Evolutionary conservation across 805 yeast species (phyloP).

Genomic region (Teunomyces tritomae): DNA sequence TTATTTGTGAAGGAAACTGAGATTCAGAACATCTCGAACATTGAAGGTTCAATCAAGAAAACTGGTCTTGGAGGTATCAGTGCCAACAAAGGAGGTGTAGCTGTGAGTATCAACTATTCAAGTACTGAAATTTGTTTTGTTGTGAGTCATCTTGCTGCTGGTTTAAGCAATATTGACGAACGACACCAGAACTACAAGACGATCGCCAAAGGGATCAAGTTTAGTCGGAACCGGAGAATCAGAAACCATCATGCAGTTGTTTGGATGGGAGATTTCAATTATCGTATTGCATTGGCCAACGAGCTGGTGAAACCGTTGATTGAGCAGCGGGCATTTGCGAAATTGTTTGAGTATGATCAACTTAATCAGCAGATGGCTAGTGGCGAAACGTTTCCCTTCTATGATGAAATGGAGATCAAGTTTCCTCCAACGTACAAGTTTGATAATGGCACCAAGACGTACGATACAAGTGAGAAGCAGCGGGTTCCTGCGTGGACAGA

Average conservation of each 20-base stretch:
- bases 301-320: constrained; percentile 68
- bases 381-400: constrained; percentile 78
- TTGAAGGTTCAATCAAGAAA: constrained; percentile 75
- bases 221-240: constrained; percentile 55
- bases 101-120: constrained; percentile 62
- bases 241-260: constrained; percentile 82
- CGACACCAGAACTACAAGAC: constrained; percentile 85
- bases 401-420: constrained; percentile 69
- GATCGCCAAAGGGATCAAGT: constrained; percentile 65
- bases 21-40: constrained; percentile 49
- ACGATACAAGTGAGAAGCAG: constrained; percentile 89
- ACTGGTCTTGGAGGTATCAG: constrained; percentile 95
- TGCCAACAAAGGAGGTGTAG: constrained; percentile 77
- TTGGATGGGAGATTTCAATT: constrained; percentile 96
- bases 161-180: constrained; percentile 74
- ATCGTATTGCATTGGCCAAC: constrained; percentile 67
- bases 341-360: constrained; percentile 73
- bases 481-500: constrained; percentile 98
- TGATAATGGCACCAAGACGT: constrained; percentile 75
- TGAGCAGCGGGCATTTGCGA: constrained; percentile 40
- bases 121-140: constrained; percentile 75
- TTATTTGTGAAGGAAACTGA: constrained; percentile 61
- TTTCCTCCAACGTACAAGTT: constrained; percentile 92
- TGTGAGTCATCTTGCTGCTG: constrained; percentile 92
- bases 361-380: constrained; percentile 66